Percentiles rank a stretch among this genome's conserved stretches.
Conservation (phyloP, 2,329 filamentous ascomycete species). For the Colletotrichum cereale region DNA sequence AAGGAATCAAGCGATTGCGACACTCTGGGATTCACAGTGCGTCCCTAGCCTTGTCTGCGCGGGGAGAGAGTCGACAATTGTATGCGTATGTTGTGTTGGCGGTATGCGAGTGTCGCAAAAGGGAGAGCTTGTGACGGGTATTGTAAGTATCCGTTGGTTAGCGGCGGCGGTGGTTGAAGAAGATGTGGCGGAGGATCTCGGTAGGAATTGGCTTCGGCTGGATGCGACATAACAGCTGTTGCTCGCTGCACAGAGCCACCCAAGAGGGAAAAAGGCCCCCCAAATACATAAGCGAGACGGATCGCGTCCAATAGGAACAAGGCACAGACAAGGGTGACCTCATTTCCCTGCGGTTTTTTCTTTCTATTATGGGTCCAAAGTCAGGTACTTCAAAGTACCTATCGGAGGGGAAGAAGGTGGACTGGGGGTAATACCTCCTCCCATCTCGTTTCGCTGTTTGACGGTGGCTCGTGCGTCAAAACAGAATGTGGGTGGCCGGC, state of each 20-base stretch:
- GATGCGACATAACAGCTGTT: conserved; percentile 8
- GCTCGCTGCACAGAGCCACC: background rate
- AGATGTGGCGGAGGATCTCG: conserved; percentile 14
- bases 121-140: conserved; percentile 4
- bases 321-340: conserved; percentile 37
- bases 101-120: background rate
- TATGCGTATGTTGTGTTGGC: background rate
- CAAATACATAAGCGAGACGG: background rate
- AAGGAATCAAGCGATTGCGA: background rate
- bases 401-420: too few species aligned
- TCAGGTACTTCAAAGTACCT: too few species aligned
- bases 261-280: background rate
- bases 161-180: conserved; percentile 11
- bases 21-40: background rate
- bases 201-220: conserved; percentile 9
- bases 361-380: background rate
- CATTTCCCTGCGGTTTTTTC: conserved; percentile 20
- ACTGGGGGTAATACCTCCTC: too few species aligned
- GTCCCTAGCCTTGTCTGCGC: background rate
- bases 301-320: background rate
- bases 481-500: background rate
- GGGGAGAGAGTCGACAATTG: background rate
- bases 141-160: background rate
- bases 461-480: conserved; percentile 15
- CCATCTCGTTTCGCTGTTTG: background rate